Conservation (phyloP, 495 filamentous ascomycete species). For the Usnea hakonensis region DNA sequence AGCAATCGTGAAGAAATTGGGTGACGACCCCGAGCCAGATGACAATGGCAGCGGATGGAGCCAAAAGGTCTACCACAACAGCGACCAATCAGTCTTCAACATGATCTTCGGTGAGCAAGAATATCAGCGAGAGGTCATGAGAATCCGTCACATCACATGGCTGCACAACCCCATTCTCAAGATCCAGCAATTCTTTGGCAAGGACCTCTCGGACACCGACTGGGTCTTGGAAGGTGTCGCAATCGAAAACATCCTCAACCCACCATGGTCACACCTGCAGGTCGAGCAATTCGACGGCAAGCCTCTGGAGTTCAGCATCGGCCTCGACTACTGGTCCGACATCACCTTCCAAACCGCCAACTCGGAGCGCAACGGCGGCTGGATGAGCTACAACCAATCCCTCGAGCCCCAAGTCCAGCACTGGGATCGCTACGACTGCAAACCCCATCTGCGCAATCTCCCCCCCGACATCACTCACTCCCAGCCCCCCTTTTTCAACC, state of each 20-base stretch:
- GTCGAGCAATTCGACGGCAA: background rate
- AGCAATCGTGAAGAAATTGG: background rate
- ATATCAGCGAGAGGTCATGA: constrained; percentile 6
- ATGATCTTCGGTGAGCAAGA: constrained; percentile 13
- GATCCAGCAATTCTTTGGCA: background rate
- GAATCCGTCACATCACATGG: background rate
- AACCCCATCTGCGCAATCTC: background rate
- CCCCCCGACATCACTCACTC: background rate
- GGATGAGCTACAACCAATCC: constrained; percentile 5
- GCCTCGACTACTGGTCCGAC: constrained; percentile 10
- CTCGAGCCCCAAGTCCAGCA: background rate
- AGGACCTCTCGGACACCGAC: background rate
- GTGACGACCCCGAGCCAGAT: constrained; percentile 4
- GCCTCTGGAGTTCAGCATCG: constrained; percentile 8
- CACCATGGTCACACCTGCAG: background rate
- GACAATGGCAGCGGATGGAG: constrained; percentile 9
- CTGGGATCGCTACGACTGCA: constrained; percentile 9
- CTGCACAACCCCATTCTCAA: background rate
- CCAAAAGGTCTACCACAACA: constrained; percentile 4
- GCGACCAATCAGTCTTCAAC: constrained; percentile 13
- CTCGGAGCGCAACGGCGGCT: constrained; percentile 8
- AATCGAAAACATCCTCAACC: background rate
- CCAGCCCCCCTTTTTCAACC: background rate
- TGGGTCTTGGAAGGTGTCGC: background rate
- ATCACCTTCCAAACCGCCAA: constrained; percentile 9